Evolutionary conservation across 2,329 filamentous ascomycete species (phyloP).

Genomic region (Domatiomyces globalis): DNA sequence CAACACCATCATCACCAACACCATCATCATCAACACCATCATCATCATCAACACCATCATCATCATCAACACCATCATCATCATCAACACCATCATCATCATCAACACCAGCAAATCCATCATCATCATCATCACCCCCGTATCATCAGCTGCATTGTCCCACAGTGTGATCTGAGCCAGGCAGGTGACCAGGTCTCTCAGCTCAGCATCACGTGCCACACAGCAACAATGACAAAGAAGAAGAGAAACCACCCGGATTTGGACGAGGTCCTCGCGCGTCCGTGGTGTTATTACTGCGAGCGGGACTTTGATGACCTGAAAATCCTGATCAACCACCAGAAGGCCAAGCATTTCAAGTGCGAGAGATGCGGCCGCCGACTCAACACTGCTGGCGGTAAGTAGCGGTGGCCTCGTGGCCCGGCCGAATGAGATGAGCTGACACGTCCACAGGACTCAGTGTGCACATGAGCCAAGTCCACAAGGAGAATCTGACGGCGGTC

Average conservation of each 20-base stretch:
- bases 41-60: neutral
- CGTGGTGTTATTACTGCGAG: slow-evolving; percentile 99
- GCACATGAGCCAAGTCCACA: slow-evolving; percentile 97
- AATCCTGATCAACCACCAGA: slow-evolving; percentile 92
- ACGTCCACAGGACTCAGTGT: slow-evolving; percentile 62
- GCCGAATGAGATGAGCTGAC: slow-evolving; percentile 1
- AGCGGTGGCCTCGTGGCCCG: neutral
- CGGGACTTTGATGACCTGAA: slow-evolving; percentile 96
- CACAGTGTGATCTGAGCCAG: neutral
- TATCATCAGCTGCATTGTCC: neutral
- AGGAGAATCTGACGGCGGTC: slow-evolving; percentile 72
- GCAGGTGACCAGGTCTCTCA: neutral
- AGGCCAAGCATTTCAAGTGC: slow-evolving; percentile 99
- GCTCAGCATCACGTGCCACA: too few species aligned
- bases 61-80: too few species aligned
- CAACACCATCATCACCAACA: too few species aligned
- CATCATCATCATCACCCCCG: too few species aligned
- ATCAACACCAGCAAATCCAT: neutral
- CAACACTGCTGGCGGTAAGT: slow-evolving; percentile 83
- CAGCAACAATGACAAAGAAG: slow-evolving; percentile 61
- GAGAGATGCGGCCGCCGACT: slow-evolving; percentile 74
- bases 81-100: neutral
- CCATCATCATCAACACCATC: too few species aligned
- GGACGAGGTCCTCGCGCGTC: slow-evolving; percentile 72
- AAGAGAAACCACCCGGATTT: slow-evolving; percentile 74